Evolutionary conservation across 2,329 filamentous ascomycete genomes (phyloP).

Genomic region (Fusarium domesticum): DNA sequence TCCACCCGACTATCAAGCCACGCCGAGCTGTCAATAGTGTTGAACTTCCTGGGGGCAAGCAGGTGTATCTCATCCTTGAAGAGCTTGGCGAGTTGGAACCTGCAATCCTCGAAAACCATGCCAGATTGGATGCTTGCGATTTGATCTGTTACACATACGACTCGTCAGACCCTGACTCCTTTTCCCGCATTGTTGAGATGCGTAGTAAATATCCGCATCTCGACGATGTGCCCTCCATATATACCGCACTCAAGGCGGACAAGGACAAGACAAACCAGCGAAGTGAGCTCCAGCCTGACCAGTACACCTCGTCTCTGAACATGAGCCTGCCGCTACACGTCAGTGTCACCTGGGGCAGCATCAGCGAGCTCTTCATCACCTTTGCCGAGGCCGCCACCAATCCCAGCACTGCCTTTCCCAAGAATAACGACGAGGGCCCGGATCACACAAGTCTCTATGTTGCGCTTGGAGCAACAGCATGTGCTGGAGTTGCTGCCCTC

Average conservation of each 20-base stretch:
- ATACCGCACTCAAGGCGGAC: slow-evolving; percentile 91
- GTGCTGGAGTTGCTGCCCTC: slow-evolving; percentile 59
- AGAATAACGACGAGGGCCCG: slow-evolving; percentile 78
- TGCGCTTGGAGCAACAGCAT: slow-evolving; percentile 70
- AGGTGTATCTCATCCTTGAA: slow-evolving; percentile 93
- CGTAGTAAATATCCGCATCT: slow-evolving; percentile 77
- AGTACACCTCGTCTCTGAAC: slow-evolving; percentile 79
- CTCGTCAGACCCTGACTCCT: slow-evolving; percentile 93
- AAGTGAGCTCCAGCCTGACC: slow-evolving; percentile 84
- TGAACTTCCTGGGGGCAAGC: slow-evolving; percentile 90
- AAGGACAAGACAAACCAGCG: slow-evolving; percentile 96
- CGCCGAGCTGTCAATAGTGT: slow-evolving; percentile 94
- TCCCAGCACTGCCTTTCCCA: slow-evolving; percentile 84
- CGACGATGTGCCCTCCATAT: slow-evolving; percentile 86
- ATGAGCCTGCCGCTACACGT: slow-evolving; percentile 93
- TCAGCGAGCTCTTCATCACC: slow-evolving; percentile 88
- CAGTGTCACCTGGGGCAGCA: slow-evolving; percentile 90
- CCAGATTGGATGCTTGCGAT: slow-evolving; percentile 89
- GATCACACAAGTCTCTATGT: slow-evolving; percentile 86
- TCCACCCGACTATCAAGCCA: slow-evolving; percentile 92
- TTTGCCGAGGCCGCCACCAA: slow-evolving; percentile 90
- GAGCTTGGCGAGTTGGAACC: slow-evolving; percentile 95
- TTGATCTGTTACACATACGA: slow-evolving; percentile 95
- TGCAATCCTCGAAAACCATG: slow-evolving; percentile 87
- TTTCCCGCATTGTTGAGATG: slow-evolving; percentile 82